Evolutionary conservation across 2,329 filamentous ascomycete species (phyloP).

Genomic region (Ophiostoma populinum): DNA sequence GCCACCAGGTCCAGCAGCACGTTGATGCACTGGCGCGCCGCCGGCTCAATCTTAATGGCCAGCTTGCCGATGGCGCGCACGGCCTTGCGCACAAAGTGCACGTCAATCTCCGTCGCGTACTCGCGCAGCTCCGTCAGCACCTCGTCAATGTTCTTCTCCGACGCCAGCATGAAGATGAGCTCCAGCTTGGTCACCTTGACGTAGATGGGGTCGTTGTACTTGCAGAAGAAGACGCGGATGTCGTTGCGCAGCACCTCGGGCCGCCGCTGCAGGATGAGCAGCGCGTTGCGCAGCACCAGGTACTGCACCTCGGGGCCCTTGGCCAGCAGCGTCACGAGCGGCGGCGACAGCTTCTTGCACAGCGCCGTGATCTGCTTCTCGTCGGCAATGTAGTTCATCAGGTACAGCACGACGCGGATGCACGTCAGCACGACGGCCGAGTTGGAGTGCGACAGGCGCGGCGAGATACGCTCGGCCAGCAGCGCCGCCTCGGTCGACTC

Average conservation of each 20-base stretch:
- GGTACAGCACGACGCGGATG: constrained; percentile 87
- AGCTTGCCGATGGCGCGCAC: constrained; percentile 95
- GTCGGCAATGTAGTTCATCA: constrained; percentile 97
- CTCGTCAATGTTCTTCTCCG: constrained; percentile 85
- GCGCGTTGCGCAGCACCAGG: constrained; percentile 77
- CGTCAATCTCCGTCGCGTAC: constrained; percentile 95
- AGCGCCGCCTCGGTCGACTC: constrained; percentile 76
- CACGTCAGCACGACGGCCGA: constrained; percentile 92
- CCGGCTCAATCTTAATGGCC: constrained; percentile 96
- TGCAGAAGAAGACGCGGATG: constrained; percentile 98
- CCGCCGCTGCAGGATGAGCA: constrained; percentile 80
- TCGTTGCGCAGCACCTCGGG: constrained; percentile 92
- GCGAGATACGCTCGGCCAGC: constrained; percentile 81
- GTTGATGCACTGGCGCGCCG: constrained; percentile 79
- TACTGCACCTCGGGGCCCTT: constrained; percentile 99
- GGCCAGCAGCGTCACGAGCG: constrained; percentile 81
- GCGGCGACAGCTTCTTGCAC: constrained; percentile 85
- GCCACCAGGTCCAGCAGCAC: constrained; percentile 82
- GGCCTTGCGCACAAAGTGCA: constrained; percentile 95
- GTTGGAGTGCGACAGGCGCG: constrained; percentile 92
- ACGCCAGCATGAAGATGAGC: constrained; percentile 97
- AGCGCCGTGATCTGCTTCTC: constrained; percentile 74
- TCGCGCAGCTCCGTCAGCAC: constrained; percentile 87
- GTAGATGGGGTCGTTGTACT: constrained; percentile 99
- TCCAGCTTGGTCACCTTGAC: constrained; percentile 98